Evolutionary conservation across 2,329 filamentous ascomycete genomes (phyloP).

Genomic region (Cercospora zeae-maydis): DNA sequence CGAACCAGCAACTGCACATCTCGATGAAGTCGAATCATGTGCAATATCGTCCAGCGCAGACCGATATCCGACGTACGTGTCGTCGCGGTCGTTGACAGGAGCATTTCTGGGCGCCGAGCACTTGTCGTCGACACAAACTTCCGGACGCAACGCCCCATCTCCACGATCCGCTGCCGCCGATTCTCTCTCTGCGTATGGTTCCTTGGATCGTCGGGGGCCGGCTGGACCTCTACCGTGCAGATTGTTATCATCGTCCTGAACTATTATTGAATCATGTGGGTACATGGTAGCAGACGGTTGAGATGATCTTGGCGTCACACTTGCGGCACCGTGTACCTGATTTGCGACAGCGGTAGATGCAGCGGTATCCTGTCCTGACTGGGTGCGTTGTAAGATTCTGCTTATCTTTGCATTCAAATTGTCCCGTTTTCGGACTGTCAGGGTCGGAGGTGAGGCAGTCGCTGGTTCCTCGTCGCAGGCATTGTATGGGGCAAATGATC

Average conservation of each 20-base stretch:
- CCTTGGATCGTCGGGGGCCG: neutral
- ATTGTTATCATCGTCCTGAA: neutral
- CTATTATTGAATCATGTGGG: neutral
- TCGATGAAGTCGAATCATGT: neutral
- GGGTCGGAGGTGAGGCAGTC: conserved; percentile 10
- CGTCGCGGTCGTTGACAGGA: neutral
- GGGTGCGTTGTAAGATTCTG: conserved; percentile 10
- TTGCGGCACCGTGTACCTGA: neutral
- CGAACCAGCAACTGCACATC: neutral
- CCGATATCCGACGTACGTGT: neutral
- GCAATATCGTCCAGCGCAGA: conserved; percentile 11
- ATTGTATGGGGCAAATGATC: conserved; percentile 9
- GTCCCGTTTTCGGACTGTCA: conserved; percentile 18
- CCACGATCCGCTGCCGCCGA: conserved; percentile 5
- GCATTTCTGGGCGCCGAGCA: conserved; percentile 16
- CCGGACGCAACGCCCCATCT: neutral
- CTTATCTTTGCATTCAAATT: conserved; percentile 5
- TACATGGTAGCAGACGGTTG: neutral
- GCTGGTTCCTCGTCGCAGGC: conserved; percentile 3
- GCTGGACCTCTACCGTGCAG: neutral
- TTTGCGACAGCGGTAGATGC: neutral
- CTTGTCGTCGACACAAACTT: conserved; percentile 5
- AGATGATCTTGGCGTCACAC: conserved; percentile 1
- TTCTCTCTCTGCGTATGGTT: conserved; percentile 7
- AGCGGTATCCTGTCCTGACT: neutral